A percentile compares a stretch with the other conserved stretches of the same genome.
phyloP scores from a whole-genome alignment of 257 asterid genomes.

The Rauvolfia tetraphylla region DNA sequence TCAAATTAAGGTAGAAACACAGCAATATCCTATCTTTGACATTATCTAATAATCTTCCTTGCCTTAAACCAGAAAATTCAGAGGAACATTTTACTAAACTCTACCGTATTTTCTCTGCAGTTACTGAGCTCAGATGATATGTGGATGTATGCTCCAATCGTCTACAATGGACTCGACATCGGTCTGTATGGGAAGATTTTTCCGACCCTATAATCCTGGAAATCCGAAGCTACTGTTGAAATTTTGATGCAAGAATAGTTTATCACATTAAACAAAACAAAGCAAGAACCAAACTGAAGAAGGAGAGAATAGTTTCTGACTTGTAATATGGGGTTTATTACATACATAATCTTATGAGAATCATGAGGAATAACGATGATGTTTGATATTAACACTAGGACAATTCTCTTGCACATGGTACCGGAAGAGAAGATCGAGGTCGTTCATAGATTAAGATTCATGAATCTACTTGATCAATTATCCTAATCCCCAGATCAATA shows the following conservation, averaged over 20 bases:
- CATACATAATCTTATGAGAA: conserved; percentile 17
- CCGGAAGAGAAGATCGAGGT: neutral
- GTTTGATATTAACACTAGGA: conserved; percentile 17
- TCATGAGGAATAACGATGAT: conserved; percentile 27
- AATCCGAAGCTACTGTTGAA: conserved; percentile 11
- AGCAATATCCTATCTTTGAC: neutral
- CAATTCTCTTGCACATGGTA: conserved; percentile 16
- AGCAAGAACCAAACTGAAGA: no score
- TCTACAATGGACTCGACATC: conserved; percentile 80
- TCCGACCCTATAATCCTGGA: conserved; percentile 31
- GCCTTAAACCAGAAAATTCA: neutral
- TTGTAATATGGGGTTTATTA: conserved; percentile 14
- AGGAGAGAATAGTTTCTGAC: no score
- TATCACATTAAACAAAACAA: neutral
- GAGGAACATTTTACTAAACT: conserved; percentile 1
- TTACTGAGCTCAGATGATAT: conserved; percentile 75
- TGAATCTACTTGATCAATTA: conserved; percentile 15
- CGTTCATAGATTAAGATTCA: conserved; percentile 15
- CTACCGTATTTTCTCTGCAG: conserved; percentile 26
- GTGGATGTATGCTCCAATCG: conserved; percentile 98
- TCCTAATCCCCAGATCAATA: conserved; percentile 6
- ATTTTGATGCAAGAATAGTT: conserved; percentile 4
- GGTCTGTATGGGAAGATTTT: conserved; percentile 49
- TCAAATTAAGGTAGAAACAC: conserved; percentile 67
- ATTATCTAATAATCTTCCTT: neutral